Base-by-base conservation (phyloP, 1,139 yeast species). In the Lodderomyces margitis region DNA sequence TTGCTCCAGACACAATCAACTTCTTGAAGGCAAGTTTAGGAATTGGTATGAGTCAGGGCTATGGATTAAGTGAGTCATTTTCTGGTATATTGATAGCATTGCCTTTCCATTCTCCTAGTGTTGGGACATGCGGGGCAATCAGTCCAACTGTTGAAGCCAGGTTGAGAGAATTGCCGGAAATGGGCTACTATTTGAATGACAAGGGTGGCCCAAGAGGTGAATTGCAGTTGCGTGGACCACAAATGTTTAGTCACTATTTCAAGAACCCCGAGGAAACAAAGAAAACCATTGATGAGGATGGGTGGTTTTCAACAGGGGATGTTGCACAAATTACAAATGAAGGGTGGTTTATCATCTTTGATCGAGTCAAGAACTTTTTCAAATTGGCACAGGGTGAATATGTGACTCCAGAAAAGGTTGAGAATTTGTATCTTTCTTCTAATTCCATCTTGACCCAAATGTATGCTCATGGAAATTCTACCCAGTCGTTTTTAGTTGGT, bases 381-480 rank as follows among this genome's bases (percentile, higher is more conserved):
- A 85, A 85, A 61, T 70, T 85, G 53, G 77, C 91, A 1, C 94
- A 85, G 61, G 94, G 94, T 46, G 94, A 85, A 60, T 85, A 85
- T 59, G 78, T 85, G 42, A 83, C 89, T 2, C 91, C 92, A 2
- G 94, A 85, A 57, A 81, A 78, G 59, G 80, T 85, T 48, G 94
- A 85, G 56, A 82, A 80, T 55, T 64, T 67, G 19, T 83, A 84
- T 54, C 64, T 81, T 36, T 71, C 85, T 3, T 61, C 67, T 12
- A 74, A 78, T 49, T 73, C 83, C 5, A 57, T 75, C 17, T 55
- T 78, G 20, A 62, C 76, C 8, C 89, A 83, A 57, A 56, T 79
- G 14, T 83, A 74, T 56, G 77, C 79, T n/a, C 67, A 66, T 46
- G 71, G 71, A 11, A 68, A 66, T 40, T 61, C 66, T 3, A 50